Conservation (phyloP, 1,139 yeast genomes). For the Magnusiomyces fungicola region DNA sequence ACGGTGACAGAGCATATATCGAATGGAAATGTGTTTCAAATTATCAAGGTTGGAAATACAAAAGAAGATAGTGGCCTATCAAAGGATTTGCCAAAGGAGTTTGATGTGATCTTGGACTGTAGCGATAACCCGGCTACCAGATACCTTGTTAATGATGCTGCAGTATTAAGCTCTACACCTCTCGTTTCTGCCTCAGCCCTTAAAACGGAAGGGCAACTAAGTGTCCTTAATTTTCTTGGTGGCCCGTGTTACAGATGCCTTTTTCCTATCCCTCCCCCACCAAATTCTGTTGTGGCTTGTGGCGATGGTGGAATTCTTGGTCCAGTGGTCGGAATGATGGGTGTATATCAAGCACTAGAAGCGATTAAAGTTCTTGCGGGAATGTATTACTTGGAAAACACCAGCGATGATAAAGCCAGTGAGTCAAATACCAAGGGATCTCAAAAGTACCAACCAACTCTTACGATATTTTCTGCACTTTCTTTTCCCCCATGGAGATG, state of each 20-base stretch:
- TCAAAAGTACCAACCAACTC: slow-evolving; percentile 53
- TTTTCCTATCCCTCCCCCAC: slow-evolving; percentile 86
- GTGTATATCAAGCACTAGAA: slow-evolving; percentile 83
- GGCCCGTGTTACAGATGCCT: slow-evolving; percentile 97
- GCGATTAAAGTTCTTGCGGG: slow-evolving; percentile 66
- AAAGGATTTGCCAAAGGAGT: slow-evolving; percentile 23
- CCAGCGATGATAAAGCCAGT: slow-evolving; percentile 28
- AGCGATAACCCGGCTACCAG: slow-evolving; percentile 90
- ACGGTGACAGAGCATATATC: slow-evolving; percentile 49
- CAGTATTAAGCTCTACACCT: slow-evolving; percentile 61
- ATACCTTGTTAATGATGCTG: slow-evolving; percentile 79
- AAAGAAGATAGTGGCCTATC: no score
- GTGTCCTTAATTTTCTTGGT: slow-evolving; percentile 56
- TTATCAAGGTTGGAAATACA: slow-evolving; percentile 38
- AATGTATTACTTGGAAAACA: slow-evolving; percentile 34
- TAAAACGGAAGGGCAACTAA: slow-evolving; percentile 83
- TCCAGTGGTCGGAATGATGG: slow-evolving; percentile 89
- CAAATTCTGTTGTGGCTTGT: slow-evolving; percentile 75
- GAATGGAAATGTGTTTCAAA: slow-evolving; percentile 53
- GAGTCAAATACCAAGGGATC: background rate
- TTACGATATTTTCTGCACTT: slow-evolving; percentile 65
- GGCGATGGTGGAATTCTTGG: slow-evolving; percentile 95
- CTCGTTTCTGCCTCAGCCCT: slow-evolving; percentile 90
- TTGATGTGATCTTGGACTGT: slow-evolving; percentile 81
- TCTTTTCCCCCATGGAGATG: slow-evolving; percentile 62